These are phyloP conservation scores for Agaricus bisporus DNA, from an alignment of 768 basidiomycete species.

Conservation along the genomic window DNA sequence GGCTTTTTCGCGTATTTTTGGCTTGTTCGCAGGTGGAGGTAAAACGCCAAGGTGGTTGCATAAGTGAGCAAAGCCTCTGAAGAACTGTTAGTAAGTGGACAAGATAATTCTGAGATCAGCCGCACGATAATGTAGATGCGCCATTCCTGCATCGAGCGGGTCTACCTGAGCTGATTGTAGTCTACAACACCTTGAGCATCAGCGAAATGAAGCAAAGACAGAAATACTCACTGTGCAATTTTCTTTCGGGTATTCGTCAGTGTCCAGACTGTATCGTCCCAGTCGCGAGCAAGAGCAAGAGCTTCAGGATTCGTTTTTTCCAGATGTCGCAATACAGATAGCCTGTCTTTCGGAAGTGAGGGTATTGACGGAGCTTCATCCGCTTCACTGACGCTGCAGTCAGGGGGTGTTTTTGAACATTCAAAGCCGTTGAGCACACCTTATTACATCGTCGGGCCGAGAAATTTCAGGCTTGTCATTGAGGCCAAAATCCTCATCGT, in stretches of 20 bases:
- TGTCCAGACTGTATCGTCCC: constrained; percentile 61
- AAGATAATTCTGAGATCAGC: constrained; percentile 11
- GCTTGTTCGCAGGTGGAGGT: constrained; percentile 77
- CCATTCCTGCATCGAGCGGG: constrained; percentile 57
- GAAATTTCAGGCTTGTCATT: constrained; percentile 46
- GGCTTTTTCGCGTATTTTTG: constrained; percentile 58
- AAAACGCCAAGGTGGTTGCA: constrained; percentile 86
- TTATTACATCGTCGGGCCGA: constrained; percentile 17
- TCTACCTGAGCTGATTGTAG: constrained; percentile 42
- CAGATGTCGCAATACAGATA: constrained; percentile 54
- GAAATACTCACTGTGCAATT: constrained; percentile 43
- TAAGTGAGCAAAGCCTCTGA: constrained; percentile 88
- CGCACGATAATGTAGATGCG: constrained; percentile 88
- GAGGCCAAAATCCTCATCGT: constrained; percentile 81
- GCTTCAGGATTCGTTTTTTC: constrained; percentile 75
- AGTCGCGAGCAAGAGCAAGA: constrained; percentile 76
- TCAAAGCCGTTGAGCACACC: constrained; percentile 22
- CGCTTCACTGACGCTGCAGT: constrained; percentile 23
- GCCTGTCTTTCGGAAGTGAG: constrained; percentile 49
- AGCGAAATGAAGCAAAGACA: not conserved
- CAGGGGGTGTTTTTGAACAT: not conserved
- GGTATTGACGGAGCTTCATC: constrained; percentile 32
- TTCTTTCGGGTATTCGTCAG: constrained; percentile 48
- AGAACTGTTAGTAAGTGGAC: not conserved
- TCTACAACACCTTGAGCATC: constrained; percentile 26